phyloP scores from a whole-genome alignment of 78 protist species.

The Diacronema lutheri region DNA sequence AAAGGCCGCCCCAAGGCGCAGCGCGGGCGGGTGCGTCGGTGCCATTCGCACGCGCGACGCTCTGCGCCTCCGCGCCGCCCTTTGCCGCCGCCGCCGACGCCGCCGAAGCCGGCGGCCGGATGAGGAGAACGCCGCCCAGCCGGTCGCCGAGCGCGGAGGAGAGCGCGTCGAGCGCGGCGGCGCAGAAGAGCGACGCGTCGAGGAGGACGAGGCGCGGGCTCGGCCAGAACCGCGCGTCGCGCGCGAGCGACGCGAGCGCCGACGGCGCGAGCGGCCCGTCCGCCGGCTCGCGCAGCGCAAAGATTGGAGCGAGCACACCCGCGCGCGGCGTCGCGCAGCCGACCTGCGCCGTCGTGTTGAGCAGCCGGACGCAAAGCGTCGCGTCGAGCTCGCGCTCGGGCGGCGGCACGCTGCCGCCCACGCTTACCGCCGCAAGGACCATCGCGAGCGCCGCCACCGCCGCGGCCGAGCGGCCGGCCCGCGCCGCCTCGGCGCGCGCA shows the following conservation, averaged over 20 bases:
- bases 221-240: background rate
- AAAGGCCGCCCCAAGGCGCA: background rate
- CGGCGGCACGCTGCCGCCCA: too few relatives aligned
- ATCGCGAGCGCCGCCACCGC: too few relatives aligned
- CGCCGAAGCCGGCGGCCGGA: too few relatives aligned
- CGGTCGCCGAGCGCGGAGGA: background rate
- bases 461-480: too few relatives aligned
- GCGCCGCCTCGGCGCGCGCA: too few relatives aligned
- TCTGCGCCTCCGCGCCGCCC: background rate
- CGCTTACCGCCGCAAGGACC: too few relatives aligned
- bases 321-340: background rate
- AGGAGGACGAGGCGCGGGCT: background rate
- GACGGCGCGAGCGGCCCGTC: too few relatives aligned
- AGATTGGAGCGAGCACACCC: background rate
- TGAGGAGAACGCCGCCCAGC: too few relatives aligned
- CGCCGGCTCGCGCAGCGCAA: background rate
- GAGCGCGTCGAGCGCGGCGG: background rate
- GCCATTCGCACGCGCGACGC: too few relatives aligned
- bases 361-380: background rate
- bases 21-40: too few relatives aligned
- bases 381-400: too few relatives aligned
- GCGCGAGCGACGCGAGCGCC: background rate
- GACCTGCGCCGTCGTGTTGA: background rate
- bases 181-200: background rate
- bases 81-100: background rate